These are phyloP conservation scores for Entrophospora sp. DNA, from an alignment of 192 early-diverging fungal genomes.

Conservation along the genomic window DNA sequence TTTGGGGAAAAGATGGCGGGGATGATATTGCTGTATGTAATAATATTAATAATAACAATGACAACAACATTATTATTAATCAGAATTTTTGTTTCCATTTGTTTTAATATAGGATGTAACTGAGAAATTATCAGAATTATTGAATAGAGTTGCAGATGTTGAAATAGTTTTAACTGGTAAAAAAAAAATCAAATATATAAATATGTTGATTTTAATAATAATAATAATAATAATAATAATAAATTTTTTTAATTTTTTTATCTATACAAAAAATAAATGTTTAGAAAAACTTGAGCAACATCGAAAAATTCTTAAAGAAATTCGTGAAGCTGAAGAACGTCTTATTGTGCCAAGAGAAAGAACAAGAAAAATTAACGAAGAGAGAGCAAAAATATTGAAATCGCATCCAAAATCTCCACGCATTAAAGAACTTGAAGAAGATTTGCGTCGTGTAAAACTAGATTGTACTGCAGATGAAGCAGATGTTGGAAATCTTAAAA, in stretches of 20 bases:
- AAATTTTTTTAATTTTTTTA: not conserved
- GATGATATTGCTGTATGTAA: constrained; percentile 16
- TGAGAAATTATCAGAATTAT: constrained; percentile 5
- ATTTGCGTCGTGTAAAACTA: constrained; percentile 23
- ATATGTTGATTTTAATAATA: not conserved
- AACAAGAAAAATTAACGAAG: constrained; percentile 17
- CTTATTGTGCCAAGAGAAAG: constrained; percentile 6
- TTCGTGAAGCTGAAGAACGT: constrained; percentile 8
- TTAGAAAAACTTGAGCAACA: constrained; percentile 21
- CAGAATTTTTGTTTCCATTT: not conserved
- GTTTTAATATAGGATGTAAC: constrained; percentile 16
- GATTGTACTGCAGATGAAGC: constrained; percentile 23
- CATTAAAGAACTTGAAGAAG: constrained; percentile 25
- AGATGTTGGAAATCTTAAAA: constrained; percentile 30
- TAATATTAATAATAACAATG: not conserved
- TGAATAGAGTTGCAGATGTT: constrained; percentile 8
- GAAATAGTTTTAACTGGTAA: constrained; percentile 15
- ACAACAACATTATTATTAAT: not conserved
- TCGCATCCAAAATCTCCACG: constrained; percentile 19
- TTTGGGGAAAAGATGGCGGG: constrained; percentile 6
- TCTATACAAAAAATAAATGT: no score
- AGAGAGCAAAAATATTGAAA: constrained; percentile 2
- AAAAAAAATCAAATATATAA: not conserved
- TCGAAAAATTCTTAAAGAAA: constrained; percentile 19
- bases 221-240: not conserved